Evolutionary conservation across 148 eudicot species (phyloP), one percentile per base, ranked within the genome.

Genomic region (Gaultheria prostrata): DNA sequence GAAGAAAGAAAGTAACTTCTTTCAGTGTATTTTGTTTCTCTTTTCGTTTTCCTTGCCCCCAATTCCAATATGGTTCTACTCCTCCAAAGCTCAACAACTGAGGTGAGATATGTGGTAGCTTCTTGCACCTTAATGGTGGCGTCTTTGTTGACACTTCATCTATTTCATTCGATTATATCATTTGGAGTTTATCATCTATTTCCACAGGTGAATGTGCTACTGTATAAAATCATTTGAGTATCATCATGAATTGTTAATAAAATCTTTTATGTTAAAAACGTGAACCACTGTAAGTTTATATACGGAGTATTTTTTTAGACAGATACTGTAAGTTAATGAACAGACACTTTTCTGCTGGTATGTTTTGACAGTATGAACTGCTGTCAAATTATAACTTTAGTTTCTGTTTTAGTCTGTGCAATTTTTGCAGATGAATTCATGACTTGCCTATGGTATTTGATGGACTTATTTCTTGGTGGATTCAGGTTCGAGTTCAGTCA

Each of bases 401-500:
- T 8, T 69, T 70, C 24, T 17, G 13, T 46, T 49, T 82, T 49
- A 30, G 3, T 39, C 30, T 72, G 24, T 33, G 51, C 32, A 72
- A 82, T 49, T 70, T 79, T 14, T 26, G n/a, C 43, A 12, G 82
- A 80, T 24, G 56, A 65, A 59, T 59, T 50, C 35, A n/a, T 33
- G 43, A 39, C 28, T 53, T 26, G 53, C 65, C 45, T 63, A 18
- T 61, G 81, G 75, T 84, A 17, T 18, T 18, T 71, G 76, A 14
- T 71, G 76, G 35, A 1, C 4, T 71, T 35, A 71, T 71, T 71
- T 71, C 76, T 71, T 76, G 81, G 81, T 84, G 81, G 53, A 56
- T 83, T 84, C 84, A 95, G 98, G 97, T 95, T 33, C 90, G 97
- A 73, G 97, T 95, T 77, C 98, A 95, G 85, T 92, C 98, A 50